Evolutionary conservation across 352 stramenopile genomes (phyloP), one percentile per base, ranked within the genome.

Genomic region (Plasmopara halstedii): DNA sequence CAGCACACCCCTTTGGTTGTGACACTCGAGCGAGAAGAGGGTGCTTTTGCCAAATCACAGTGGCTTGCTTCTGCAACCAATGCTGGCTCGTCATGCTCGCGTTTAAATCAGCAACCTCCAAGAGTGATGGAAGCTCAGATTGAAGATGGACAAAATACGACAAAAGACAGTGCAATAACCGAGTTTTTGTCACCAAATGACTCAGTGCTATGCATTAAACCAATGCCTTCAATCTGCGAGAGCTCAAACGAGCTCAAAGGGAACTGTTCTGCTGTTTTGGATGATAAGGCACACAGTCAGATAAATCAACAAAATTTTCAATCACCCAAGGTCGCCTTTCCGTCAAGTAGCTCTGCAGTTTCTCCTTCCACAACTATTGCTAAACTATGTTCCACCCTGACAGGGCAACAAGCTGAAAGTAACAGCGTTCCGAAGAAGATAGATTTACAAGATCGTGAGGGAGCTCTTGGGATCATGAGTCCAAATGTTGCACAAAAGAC

Each of bases 181-280:
- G 40, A 53, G 15, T 26, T 38, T 34, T 35, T 27, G 25, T 48
- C 25, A 32, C 21, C 25, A 34, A 35, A 2, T 13, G 20, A 51
- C 2, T 27, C 39, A 17, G 36, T 56, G 45, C 43, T 59, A 36
- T 25, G 36, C 37, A 27, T 60, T 33, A 53, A 36, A 20, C 42
- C 29, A 41, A 53, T 57, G 40, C 29, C 40, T 38, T 45, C 49
- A 22, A 55, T 45, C 2, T 14, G 47, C 31, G 53, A 60, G 22
- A 53, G 39, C 34, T 25, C 34, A 27, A 48, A 33, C 19, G 40
- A 63, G 29, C 55, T 52, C 13, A 36, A 47, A 26, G 32, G 46
- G 7, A 15, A 17, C 15, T 33, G 26, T 11, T 1, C 14, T 7
- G 15, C 32, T 23, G 37, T 20, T 46, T 18, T 22, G 11, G 11